Evolutionary conservation across 305 asterid species (phyloP), one percentile per base, ranked within the genome.

Genomic region (Fraxinus albicans): DNA sequence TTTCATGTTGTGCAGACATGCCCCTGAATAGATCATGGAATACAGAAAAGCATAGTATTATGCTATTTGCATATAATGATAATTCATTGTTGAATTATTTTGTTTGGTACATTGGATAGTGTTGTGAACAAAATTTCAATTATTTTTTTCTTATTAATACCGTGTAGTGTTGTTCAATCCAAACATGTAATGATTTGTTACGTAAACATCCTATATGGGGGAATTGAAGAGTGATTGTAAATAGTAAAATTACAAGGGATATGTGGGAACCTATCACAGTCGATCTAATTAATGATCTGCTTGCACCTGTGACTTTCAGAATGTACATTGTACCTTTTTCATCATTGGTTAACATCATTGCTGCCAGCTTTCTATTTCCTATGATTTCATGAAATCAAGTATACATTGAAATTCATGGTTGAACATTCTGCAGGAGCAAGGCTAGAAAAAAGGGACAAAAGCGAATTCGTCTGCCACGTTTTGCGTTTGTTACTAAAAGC

Each of bases 401-500:
- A 2, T 2, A 21, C 21, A 25, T 53, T 15, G 80, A 29, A 81
- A 50, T 19, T 74, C 81, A 73, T 19, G 73, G 77, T 36, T 81
- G 58, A 31, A 55, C 38, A 47, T 80, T 77, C 58, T 90, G 80
- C 96, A 93, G 98, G 88, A 86, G 92, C 80, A 92, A 91, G 84
- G 85, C 84, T 2, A 95, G 92, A 73, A 91, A 85, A 90, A 93
- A 92, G 88, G 95, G 89, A 25, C 91, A 84, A 84, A 91, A 91
- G 86, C 86, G 94, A 83, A 86, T 90, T 44, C 90, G 95, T 40
- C 95, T 88, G 89, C 92, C 89, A 7, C 93, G 97, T 27, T 86
- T 89, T 83, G 97, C 98, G 33, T 95, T 95, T 88, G 92, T 92
- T 85, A 95, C 98, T 8, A 95, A 91, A 89, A 95, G 95, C 82